These are phyloP conservation scores for Breynia disticha DNA, from an alignment of 441 rosid species.

Conservation along the genomic window DNA sequence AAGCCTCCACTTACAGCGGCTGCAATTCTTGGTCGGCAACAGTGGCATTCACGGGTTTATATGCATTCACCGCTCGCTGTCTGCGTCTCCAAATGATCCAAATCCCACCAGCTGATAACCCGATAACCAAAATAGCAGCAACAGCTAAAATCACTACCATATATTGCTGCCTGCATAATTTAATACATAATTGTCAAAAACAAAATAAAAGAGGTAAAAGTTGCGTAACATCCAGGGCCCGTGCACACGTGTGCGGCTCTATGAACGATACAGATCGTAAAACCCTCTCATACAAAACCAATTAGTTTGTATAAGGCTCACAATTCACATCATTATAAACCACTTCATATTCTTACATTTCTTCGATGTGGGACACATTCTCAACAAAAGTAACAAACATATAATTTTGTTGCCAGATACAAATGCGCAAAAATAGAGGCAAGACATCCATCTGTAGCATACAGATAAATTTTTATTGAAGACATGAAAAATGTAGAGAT, in stretches of 20 bases:
- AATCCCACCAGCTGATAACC: constrained; percentile 37
- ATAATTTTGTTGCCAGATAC: no score
- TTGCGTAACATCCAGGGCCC: neutral
- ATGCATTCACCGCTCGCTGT: constrained; percentile 26
- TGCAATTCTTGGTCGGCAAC: constrained; percentile 69
- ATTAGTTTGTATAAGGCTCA: no score
- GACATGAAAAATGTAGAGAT: no score
- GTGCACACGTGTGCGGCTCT: neutral
- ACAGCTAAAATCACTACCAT: constrained; percentile 18
- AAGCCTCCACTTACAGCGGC: constrained; percentile 21
- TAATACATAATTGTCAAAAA: neutral
- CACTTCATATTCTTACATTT: no score
- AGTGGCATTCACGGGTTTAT: constrained; percentile 47
- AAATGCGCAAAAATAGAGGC: no score
- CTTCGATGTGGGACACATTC: no score
- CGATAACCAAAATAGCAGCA: constrained; percentile 19
- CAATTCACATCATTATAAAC: no score
- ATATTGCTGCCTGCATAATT: constrained; percentile 45
- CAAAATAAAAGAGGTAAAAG: neutral
- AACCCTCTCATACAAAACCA: no score
- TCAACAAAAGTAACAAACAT: no score
- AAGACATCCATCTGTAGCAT: no score
- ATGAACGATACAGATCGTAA: no score
- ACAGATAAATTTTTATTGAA: no score
- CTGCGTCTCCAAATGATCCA: constrained; percentile 46